A percentile compares a stretch with the other conserved stretches of the same genome.
Conservation (phyloP, 805 yeast species). For the Torulaspora gathmanii region DNA sequence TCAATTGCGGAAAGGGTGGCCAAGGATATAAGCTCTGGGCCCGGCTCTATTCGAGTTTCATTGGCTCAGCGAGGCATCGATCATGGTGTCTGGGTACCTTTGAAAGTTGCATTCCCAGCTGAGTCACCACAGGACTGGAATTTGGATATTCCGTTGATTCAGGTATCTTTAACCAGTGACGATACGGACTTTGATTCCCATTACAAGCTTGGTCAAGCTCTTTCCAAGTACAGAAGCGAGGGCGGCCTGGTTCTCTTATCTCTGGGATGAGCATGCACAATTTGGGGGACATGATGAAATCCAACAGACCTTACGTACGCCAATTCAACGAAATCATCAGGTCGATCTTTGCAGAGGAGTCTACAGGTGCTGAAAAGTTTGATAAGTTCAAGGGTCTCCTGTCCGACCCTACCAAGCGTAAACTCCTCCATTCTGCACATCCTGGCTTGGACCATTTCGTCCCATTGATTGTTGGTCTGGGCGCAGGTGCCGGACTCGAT, state of each 20-base stretch:
- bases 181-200: constrained; percentile 41
- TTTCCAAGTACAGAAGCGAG: constrained; percentile 48
- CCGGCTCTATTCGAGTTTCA: constrained; percentile 35
- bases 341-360: constrained; percentile 22
- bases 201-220: constrained; percentile 51
- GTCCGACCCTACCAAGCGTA: constrained; percentile 25
- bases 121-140: constrained; percentile 21
- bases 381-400: constrained; percentile 38
- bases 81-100: constrained; percentile 82
- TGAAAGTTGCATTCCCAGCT: constrained; percentile 60
- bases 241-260: constrained; percentile 50
- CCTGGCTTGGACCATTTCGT: constrained; percentile 74
- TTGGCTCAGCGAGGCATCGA: constrained; percentile 60
- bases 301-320: constrained; percentile 38
- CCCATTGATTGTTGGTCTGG: constrained; percentile 61
- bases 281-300: constrained; percentile 30
- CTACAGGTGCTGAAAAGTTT: constrained; percentile 33
- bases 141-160: constrained; percentile 40
- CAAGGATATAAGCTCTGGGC: constrained; percentile 4
- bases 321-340: constrained; percentile 49
- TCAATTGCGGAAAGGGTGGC: constrained; percentile 37
- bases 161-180: constrained; percentile 37
- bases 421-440: constrained; percentile 51
- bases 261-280: constrained; percentile 85
- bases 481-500: constrained; percentile 36